Base-by-base conservation (phyloP, 2,329 filamentous ascomycete species). In the Mariannaea elegans region DNA sequence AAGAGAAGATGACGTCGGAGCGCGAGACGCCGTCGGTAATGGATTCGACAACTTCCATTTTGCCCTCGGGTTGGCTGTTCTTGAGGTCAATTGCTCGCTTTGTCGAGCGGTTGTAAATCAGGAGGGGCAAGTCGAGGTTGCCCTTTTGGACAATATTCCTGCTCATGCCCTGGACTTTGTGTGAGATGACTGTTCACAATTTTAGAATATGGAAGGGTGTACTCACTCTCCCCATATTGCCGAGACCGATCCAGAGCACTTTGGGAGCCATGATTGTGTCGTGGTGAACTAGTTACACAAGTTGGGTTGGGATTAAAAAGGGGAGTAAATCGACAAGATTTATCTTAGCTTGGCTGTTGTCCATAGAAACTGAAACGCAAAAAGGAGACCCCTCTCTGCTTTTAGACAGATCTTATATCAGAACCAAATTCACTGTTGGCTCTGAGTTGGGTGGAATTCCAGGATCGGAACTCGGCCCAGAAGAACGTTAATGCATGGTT, bases 71-170 rank as follows among this genome's bases (percentile, higher is more conserved):
- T 0, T 95, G 82, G 2, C 80, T 82, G 21, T 83, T 79, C 56
- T 85, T 84, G 47, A 94, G 82, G 21, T 90, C 86, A 32, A 83
- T 78, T 24, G 91, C 82, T 50, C 90, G 86, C 67, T 88, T 80
- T 54, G 78, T 79, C 10, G 91, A 94, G 57, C 93, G 90, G 79
- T 97, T 97, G 81, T 88, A 94, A 61, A 97, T 76, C 56, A 94
- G 83, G 13, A 97, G 79, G 1, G 93, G 91, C 24, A 86, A 83
- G 23, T 87, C 82, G 24, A 94, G 85, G 29, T 85, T 80, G 27
- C 87, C 92, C 74, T 97, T 97, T 71, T 90, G 84, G 9, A 90
- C 88, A 34, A 97, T 81, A 73, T 97, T 97, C 76, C 89, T 90
- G 77, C 83, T 87, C 91, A 97, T 96, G 64, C 90, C 92, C 90